phyloP scores from a whole-genome alignment of 345 rosid species.

The Hibiscus syriacus region DNA sequence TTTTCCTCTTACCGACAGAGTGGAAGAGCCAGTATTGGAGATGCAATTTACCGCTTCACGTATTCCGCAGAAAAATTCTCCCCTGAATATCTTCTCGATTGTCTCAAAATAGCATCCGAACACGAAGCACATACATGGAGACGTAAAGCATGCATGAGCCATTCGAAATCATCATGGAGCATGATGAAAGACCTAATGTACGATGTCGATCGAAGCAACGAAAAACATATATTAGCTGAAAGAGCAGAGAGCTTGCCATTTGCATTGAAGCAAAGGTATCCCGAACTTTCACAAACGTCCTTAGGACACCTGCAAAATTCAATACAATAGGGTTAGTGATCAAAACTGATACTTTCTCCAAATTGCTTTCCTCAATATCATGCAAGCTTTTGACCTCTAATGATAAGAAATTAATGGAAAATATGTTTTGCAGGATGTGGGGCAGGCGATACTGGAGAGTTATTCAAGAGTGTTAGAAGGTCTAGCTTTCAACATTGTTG shows the following conservation, averaged over 20 bases:
- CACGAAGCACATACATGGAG: constrained; percentile 92
- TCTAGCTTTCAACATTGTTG: too few species aligned
- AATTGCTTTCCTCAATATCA: not conserved
- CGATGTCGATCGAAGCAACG: constrained; percentile 49
- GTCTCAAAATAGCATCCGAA: constrained; percentile 64
- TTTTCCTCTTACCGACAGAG: constrained; percentile 24
- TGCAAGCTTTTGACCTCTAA: not conserved
- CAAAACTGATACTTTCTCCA: not conserved
- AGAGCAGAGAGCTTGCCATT: constrained; percentile 76
- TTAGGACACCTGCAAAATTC: constrained; percentile 92
- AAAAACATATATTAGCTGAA: constrained; percentile 67
- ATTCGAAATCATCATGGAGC: too few species aligned
- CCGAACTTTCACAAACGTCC: constrained; percentile 81
- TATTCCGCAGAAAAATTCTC: too few species aligned
- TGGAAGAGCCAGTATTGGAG: too few species aligned
- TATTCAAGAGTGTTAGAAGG: constrained; percentile 68
- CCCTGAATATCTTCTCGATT: constrained; percentile 50
- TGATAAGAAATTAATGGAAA: not conserved
- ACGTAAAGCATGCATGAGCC: constrained; percentile 59
- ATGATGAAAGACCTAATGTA: constrained; percentile 75
- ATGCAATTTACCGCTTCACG: too few species aligned
- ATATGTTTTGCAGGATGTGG: constrained; percentile 54
- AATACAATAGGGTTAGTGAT: constrained; percentile 54
- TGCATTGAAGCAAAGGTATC: constrained; percentile 76
- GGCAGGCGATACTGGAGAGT: constrained; percentile 82